These are phyloP conservation scores for Plasmodium reichenowi DNA, from an alignment of 169 alveolate species.

Conservation along the genomic window DNA sequence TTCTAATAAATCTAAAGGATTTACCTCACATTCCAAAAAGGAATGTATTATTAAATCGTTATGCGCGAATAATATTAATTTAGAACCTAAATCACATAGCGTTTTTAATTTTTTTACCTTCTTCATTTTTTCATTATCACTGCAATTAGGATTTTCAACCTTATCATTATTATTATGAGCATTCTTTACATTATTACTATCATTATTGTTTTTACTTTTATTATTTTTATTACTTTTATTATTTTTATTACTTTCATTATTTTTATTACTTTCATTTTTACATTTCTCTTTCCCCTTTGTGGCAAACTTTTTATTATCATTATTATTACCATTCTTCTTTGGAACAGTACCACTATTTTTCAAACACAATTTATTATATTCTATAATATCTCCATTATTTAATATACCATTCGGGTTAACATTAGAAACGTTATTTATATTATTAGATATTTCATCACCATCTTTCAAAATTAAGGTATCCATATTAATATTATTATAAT, in stretches of 20 bases:
- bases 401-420: not conserved
- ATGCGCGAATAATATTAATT: slow-evolving; percentile 52
- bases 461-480: not conserved
- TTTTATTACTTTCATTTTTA: not conserved
- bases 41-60: slow-evolving; percentile 57
- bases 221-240: slow-evolving; percentile 8
- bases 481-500: slow-evolving; percentile 10
- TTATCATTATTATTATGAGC: slow-evolving; percentile 6
- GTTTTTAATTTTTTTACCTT: slow-evolving; percentile 49
- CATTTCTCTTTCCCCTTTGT: not conserved
- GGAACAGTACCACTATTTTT: not conserved
- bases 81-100: slow-evolving; percentile 38
- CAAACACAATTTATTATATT: not conserved
- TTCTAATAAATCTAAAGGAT: slow-evolving; percentile 32
- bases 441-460: not conserved
- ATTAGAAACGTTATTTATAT: not conserved
- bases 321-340: slow-evolving; percentile 1
- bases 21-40: slow-evolving; percentile 22
- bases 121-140: slow-evolving; percentile 51
- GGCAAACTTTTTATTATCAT: not conserved
- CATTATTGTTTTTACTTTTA: not conserved
- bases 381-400: not conserved
- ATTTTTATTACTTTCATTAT: not conserved
- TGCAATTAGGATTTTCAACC: not conserved
- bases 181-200: not conserved